Conservation (phyloP, 139 green algal genomes). For the Nannochloris sp. region DNA sequence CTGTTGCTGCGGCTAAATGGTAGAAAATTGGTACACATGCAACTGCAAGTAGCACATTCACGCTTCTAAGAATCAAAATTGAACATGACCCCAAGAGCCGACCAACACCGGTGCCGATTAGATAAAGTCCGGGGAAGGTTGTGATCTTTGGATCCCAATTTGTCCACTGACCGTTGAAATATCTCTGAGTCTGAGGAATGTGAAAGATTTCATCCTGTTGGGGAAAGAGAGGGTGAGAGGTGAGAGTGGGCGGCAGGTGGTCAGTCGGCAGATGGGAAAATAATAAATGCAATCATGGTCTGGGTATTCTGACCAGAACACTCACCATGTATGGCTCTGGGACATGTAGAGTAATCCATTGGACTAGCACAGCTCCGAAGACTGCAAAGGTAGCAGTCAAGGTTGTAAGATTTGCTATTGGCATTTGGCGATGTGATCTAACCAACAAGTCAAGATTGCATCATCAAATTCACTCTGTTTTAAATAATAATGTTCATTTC, state of each 20-base stretch:
- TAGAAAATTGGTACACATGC: constrained; percentile 37
- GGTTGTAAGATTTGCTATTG: no score
- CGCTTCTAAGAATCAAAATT: neutral
- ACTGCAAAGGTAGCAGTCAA: neutral
- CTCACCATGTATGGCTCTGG: constrained; percentile 39
- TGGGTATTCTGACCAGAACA: neutral
- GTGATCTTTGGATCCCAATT: constrained; percentile 92
- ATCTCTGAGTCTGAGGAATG: constrained; percentile 75
- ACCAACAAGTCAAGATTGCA: no score
- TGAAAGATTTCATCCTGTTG: constrained; percentile 91
- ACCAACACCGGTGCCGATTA: constrained; percentile 32
- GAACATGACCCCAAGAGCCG: neutral
- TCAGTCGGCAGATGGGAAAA: no score
- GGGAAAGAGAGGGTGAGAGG: neutral
- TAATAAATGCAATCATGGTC: neutral
- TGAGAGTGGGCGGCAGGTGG: no score
- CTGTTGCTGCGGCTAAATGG: neutral
- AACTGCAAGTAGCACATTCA: constrained; percentile 51
- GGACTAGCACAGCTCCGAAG: neutral
- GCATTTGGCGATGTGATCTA: no score
- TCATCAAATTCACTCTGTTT: no score
- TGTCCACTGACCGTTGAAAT: constrained; percentile 62
- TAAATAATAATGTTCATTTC: no score
- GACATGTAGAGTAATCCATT: neutral
- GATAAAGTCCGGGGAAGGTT: constrained; percentile 88